These are phyloP conservation scores for Westerdykella ornata DNA, from an alignment of 2,329 filamentous ascomycete species.

Conservation along the genomic window DNA sequence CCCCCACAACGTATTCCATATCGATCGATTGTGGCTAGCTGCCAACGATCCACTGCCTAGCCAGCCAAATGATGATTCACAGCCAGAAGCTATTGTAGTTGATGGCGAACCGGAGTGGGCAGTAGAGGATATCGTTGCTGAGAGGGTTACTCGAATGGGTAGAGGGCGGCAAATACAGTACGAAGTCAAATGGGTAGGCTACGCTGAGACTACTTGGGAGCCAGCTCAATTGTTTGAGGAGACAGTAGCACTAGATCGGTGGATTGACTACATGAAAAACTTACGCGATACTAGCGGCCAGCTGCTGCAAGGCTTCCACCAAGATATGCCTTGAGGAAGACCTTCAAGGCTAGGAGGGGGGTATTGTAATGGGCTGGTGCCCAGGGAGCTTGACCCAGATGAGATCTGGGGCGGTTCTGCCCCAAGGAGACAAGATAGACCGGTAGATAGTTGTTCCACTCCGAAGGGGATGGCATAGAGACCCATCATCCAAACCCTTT, in stretches of 20 bases:
- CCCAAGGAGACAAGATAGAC: no score
- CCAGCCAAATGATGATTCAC: not conserved
- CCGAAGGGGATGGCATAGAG: no score
- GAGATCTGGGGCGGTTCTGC: no score
- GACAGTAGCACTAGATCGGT: not conserved
- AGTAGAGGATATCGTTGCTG: not conserved
- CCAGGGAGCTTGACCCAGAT: no score
- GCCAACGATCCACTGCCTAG: not conserved
- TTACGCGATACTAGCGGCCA: not conserved
- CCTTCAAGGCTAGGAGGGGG: no score
- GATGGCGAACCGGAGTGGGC: not conserved
- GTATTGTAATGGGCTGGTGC: no score
- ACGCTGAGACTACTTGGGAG: not conserved
- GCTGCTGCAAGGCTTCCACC: no score
- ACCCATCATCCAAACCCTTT: no score
- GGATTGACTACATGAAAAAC: not conserved
- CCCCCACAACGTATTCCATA: not conserved
- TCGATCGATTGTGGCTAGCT: not conserved
- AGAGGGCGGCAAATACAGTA: not conserved
- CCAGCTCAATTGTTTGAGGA: not conserved
- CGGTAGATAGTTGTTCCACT: no score
- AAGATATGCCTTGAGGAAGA: no score
- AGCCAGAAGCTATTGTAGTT: not conserved
- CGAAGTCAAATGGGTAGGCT: conserved; percentile 1
- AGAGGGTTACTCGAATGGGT: not conserved